Conservation (phyloP, 495 filamentous ascomycete species). For the Immersiella caudata region DNA sequence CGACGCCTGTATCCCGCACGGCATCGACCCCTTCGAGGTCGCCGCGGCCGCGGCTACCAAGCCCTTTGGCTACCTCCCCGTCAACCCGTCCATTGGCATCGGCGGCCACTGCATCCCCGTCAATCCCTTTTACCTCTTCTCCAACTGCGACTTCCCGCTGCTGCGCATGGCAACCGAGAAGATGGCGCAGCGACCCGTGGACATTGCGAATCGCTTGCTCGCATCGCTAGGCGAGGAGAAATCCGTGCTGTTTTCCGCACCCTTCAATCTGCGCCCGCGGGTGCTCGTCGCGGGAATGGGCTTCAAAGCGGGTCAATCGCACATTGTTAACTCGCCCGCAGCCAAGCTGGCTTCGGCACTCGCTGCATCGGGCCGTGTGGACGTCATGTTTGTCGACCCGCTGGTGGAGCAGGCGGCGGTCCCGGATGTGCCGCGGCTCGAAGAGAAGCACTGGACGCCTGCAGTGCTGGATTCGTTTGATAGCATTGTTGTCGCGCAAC, state of each 20-base stretch:
- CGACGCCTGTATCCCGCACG: conserved; percentile 41
- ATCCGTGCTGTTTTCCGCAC: background rate
- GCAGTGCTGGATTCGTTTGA: conserved; percentile 35
- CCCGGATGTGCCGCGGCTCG: conserved; percentile 27
- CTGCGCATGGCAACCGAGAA: conserved; percentile 38
- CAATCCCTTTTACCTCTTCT: conserved; percentile 44
- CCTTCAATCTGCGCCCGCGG: conserved; percentile 11
- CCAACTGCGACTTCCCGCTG: conserved; percentile 38
- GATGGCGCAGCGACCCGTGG: conserved; percentile 38
- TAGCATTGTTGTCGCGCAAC: conserved; percentile 38
- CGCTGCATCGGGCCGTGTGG: conserved; percentile 26
- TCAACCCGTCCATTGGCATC: conserved; percentile 39
- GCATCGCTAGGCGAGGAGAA: conserved; percentile 11
- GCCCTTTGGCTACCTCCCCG: conserved; percentile 44
- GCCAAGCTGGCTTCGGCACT: conserved; percentile 35
- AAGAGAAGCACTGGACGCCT: conserved; percentile 31
- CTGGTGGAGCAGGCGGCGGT: conserved; percentile 37
- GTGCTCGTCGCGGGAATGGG: conserved; percentile 42
- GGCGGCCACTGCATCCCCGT: conserved; percentile 48
- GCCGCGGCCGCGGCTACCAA: conserved; percentile 43
- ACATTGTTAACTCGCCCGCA: conserved; percentile 37
- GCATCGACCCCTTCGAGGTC: conserved; percentile 45
- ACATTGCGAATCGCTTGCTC: conserved; percentile 27
- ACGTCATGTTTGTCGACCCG: conserved; percentile 38
- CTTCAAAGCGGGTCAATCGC: conserved; percentile 40